Evolutionary conservation across 352 stramenopile species (phyloP).

Genomic region (Blastocystis sp.): DNA sequence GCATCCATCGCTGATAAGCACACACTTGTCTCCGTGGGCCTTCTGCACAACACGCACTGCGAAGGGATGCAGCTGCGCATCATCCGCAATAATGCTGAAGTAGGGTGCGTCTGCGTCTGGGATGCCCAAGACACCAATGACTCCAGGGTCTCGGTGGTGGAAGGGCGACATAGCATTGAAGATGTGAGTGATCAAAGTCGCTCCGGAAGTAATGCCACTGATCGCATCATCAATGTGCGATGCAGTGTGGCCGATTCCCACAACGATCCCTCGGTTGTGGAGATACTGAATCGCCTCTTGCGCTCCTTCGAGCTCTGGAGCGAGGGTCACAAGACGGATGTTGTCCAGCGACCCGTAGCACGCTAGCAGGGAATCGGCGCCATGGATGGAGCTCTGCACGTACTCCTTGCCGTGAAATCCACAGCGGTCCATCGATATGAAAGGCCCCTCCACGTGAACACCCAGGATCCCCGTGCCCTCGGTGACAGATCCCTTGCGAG

Average conservation of each 20-base stretch:
- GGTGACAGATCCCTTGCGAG: constrained; percentile 64
- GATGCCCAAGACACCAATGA: constrained; percentile 76
- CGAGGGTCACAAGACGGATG: constrained; percentile 76
- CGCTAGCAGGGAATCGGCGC: constrained; percentile 68
- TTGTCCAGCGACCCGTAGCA: constrained; percentile 68
- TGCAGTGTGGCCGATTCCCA: constrained; percentile 74
- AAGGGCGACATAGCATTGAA: constrained; percentile 85
- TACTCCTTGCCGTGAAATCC: constrained; percentile 73
- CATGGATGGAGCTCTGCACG: constrained; percentile 67
- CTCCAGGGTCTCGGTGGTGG: constrained; percentile 78
- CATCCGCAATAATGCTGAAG: constrained; percentile 79
- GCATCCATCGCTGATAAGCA: constrained; percentile 78
- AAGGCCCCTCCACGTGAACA: constrained; percentile 79
- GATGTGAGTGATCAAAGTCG: constrained; percentile 79
- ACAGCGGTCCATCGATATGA: constrained; percentile 74
- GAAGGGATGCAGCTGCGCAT: constrained; percentile 74
- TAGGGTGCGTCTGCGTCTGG: constrained; percentile 65
- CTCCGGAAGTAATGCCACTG: constrained; percentile 69
- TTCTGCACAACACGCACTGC: constrained; percentile 75
- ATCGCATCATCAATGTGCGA: constrained; percentile 72
- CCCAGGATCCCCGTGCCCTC: constrained; percentile 73
- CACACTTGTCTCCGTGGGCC: constrained; percentile 72
- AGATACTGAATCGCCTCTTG: constrained; percentile 69
- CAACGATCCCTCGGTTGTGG: constrained; percentile 67
- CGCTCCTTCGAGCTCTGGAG: constrained; percentile 74